These are phyloP conservation scores for Paraphoma chrysanthemicola DNA, from an alignment of 2,329 filamentous ascomycete species.

Conservation along the genomic window DNA sequence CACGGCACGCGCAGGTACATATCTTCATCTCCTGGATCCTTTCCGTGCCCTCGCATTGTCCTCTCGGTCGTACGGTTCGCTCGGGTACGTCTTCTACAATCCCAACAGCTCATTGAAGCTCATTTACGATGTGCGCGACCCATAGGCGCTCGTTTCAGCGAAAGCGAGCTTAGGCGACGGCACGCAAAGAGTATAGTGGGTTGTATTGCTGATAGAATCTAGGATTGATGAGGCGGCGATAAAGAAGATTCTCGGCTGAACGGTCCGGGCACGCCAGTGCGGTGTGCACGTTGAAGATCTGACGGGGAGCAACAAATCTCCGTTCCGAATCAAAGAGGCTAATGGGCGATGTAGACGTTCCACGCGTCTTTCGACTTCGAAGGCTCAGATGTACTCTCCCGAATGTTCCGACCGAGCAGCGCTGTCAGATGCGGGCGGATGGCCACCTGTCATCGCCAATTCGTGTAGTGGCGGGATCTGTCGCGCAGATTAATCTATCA, in stretches of 20 bases:
- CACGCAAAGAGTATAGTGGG: constrained; percentile 36
- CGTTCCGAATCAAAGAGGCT: constrained; percentile 18
- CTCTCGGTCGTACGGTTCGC: constrained; percentile 25
- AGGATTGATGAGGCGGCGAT: constrained; percentile 24
- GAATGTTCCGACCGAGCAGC: constrained; percentile 2
- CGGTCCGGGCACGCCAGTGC: constrained; percentile 33
- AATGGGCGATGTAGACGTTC: constrained; percentile 6
- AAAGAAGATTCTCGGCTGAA: constrained; percentile 25
- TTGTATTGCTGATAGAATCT: constrained; percentile 26
- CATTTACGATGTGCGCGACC: constrained; percentile 8
- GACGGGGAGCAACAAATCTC: constrained; percentile 15
- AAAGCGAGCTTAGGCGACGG: constrained; percentile 11
- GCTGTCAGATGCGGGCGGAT: background rate
- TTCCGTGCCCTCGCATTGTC: constrained; percentile 1
- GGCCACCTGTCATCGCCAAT: background rate
- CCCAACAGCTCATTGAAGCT: constrained; percentile 18
- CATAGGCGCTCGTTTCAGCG: constrained; percentile 15
- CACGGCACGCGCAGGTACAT: constrained; percentile 18
- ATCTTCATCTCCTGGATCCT: constrained; percentile 11
- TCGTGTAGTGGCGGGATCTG: background rate
- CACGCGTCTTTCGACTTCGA: background rate
- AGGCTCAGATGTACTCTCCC: constrained; percentile 6
- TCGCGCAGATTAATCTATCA: background rate
- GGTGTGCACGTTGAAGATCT: constrained; percentile 7
- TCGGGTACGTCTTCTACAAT: constrained; percentile 20